Percentiles rank a stretch among this genome's conserved stretches.
Evolutionary conservation across 2,329 filamentous ascomycete species (phyloP).

Genomic region (Balansia obtecta): DNA sequence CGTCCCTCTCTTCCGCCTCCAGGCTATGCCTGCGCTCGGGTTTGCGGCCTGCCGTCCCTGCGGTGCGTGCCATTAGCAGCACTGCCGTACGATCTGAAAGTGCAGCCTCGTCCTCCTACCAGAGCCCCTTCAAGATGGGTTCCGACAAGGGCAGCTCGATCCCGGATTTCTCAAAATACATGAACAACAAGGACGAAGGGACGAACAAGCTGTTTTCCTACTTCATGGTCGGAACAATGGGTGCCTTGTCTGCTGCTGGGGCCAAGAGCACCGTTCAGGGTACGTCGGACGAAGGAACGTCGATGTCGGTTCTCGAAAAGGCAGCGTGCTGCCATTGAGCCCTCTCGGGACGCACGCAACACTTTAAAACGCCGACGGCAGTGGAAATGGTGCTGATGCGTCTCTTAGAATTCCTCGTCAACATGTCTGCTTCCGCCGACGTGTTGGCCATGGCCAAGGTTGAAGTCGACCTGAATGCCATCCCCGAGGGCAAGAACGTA

Average conservation of each 20-base stretch:
- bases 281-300: slow-evolving; percentile 37
- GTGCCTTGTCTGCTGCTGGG: slow-evolving; percentile 79
- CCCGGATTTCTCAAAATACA: slow-evolving; percentile 83
- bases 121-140: slow-evolving; percentile 53
- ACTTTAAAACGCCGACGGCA: neutral
- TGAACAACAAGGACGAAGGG: slow-evolving; percentile 52
- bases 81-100: slow-evolving; percentile 35
- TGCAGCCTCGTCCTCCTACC: slow-evolving; percentile 38
- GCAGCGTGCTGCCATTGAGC: slow-evolving; percentile 15
- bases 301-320: neutral
- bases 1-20: slow-evolving; percentile 55
- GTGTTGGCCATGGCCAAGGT: slow-evolving; percentile 99
- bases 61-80: slow-evolving; percentile 44
- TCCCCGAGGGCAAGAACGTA: slow-evolving; percentile 99
- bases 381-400: slow-evolving; percentile 17
- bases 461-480: slow-evolving; percentile 82
- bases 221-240: slow-evolving; percentile 97
- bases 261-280: slow-evolving; percentile 98
- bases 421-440: slow-evolving; percentile 98
- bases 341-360: slow-evolving; percentile 4
- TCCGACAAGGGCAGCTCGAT: slow-evolving; percentile 52
- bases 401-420: slow-evolving; percentile 85
- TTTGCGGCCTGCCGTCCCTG: slow-evolving; percentile 27
- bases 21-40: slow-evolving; percentile 54
- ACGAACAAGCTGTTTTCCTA: slow-evolving; percentile 86